Evolutionary conservation across 2,329 filamentous ascomycete genomes (phyloP).

Genomic region (Apiospora pterosperma): DNA sequence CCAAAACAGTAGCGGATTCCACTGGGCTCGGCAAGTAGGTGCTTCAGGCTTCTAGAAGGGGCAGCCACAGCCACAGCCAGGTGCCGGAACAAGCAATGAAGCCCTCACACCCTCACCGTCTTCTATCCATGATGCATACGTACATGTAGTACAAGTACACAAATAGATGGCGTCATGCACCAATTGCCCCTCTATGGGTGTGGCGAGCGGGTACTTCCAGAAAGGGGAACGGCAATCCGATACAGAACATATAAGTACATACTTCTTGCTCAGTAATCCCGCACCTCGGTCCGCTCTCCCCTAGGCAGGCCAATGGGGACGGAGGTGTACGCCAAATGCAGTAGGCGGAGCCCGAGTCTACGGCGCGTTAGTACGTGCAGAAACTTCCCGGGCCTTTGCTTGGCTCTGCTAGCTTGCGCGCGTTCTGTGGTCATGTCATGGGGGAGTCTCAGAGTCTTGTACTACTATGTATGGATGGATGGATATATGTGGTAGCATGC

Average conservation of each 20-base stretch:
- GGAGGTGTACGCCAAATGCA: not conserved
- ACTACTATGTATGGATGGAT: no score
- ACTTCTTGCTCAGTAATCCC: no score
- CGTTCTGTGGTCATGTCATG: no score
- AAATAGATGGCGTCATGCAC: not conserved
- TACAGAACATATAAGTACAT: not conserved
- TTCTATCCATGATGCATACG: not conserved
- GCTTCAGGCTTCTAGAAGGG: conserved; percentile 1
- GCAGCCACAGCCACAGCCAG: no score
- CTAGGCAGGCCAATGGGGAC: conserved; percentile 1
- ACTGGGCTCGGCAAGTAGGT: not conserved
- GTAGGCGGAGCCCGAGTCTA: not conserved
- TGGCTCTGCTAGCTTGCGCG: no score
- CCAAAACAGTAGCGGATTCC: not conserved
- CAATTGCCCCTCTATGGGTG: not conserved
- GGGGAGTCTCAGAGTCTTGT: no score
- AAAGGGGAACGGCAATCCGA: not conserved
- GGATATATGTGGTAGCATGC: no score
- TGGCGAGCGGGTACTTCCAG: not conserved
- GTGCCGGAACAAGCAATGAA: no score
- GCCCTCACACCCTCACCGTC: not conserved
- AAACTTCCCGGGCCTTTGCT: not conserved
- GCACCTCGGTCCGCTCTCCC: not conserved
- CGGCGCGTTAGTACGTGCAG: not conserved
- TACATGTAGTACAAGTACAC: not conserved